These are phyloP conservation scores for Cladosporium halotolerans DNA, from an alignment of 2,329 filamentous ascomycete genomes.

Conservation along the genomic window DNA sequence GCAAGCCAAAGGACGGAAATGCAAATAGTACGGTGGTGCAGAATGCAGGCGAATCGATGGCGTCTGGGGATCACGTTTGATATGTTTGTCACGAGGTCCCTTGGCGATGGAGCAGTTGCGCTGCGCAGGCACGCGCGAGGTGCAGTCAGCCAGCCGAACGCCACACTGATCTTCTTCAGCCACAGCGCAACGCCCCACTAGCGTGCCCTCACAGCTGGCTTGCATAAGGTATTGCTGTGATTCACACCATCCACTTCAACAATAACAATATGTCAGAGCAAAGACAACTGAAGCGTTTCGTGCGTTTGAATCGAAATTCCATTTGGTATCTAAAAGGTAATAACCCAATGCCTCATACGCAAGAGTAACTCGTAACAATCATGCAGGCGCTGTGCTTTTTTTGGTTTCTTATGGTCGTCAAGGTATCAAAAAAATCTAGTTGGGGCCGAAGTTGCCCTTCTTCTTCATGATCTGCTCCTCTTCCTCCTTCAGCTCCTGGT, in stretches of 20 bases:
- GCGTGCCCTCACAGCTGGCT: no score
- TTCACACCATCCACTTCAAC: neutral
- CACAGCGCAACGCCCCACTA: no score
- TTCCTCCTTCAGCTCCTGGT: constrained; percentile 61
- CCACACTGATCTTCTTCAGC: no score
- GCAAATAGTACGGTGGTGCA: no score
- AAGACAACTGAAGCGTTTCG: neutral
- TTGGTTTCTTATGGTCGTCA: neutral
- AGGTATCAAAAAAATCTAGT: constrained; percentile 16
- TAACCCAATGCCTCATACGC: constrained; percentile 6
- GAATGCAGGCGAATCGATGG: no score
- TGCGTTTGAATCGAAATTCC: constrained; percentile 8
- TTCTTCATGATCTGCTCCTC: constrained; percentile 58
- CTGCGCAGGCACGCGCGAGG: no score
- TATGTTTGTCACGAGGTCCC: constrained; percentile 1
- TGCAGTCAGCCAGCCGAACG: no score
- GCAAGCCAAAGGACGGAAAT: neutral
- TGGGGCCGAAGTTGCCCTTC: constrained; percentile 46
- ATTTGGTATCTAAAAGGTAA: constrained; percentile 8
- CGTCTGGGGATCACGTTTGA: neutral
- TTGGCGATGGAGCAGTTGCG: no score
- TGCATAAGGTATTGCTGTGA: no score
- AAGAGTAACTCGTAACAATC: constrained; percentile 11
- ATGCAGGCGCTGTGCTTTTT: constrained; percentile 10
- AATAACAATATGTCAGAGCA: neutral